Base-by-base conservation (phyloP, 2,329 filamentous ascomycete species). In the Pseudogymnoascus sp. region DNA sequence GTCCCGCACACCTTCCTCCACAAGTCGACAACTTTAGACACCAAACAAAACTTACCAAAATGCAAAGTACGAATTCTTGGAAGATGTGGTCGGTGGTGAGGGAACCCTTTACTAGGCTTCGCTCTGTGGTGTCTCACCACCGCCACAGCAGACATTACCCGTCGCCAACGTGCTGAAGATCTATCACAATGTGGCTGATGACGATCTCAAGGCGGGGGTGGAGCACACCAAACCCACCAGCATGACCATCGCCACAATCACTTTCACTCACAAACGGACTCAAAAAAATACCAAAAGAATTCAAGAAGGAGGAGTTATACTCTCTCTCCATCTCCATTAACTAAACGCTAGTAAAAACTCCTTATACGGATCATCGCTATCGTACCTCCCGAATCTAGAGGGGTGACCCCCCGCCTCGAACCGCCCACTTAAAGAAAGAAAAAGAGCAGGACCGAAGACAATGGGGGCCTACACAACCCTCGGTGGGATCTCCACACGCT, bases 241-340 rank as follows among this genome's bases (percentile, higher is more conserved):
- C 6, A 38, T 38, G 14, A 37, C 14, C 34, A 18, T 16, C 43
- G 18, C 41, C 1, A 28, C 4, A 18, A 18, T 39, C 37, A 43
- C 39, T 4, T 7, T 50, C 43, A 50, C 43, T 50, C 22, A 16
- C 22, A 28, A 1, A 3, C 22, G n/a, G 4, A 43, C 20, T 18
- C 37, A 20, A 14, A 25, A 47, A 8, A 16, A 50, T 2, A 30
- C 14, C 41, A 16, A 30, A 18, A 30, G 3, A 11, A 25, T 39
- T 50, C 43, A 50, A 50, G 43, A 30, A 30, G 14, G 43, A 50
- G 43, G 43, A 16, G 30, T 18, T 3, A 30, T 30, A 28, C 8
- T 16, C 43, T 50, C 25, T 1, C 60, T 65, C 35, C 63, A 66
- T 58, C 65, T 68, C 41, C 66, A 64, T 62, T 68, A 65, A 47